Percentiles rank a stretch among this genome's conserved stretches.
phyloP scores from a whole-genome alignment of 2,329 filamentous ascomycete species.

The Exophiala lecanii-corni region DNA sequence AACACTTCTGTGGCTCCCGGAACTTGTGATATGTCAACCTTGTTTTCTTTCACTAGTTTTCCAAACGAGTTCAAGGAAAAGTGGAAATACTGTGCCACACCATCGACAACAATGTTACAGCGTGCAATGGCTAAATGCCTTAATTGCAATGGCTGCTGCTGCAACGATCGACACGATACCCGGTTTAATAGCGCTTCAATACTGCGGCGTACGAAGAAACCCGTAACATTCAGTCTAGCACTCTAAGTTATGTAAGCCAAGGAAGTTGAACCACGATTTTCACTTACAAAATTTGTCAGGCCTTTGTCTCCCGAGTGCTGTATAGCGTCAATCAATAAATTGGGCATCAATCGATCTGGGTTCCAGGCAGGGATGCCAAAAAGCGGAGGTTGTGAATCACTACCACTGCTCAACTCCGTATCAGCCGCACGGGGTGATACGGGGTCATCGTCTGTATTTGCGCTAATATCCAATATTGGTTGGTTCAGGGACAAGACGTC shows the following conservation, averaged over 20 bases:
- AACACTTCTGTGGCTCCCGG: slow-evolving; percentile 16
- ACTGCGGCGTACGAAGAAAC: slow-evolving; percentile 51
- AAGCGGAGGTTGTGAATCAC: too few relatives aligned
- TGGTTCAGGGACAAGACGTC: slow-evolving; percentile 12
- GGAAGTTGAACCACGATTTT: not conserved
- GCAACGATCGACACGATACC: slow-evolving; percentile 52
- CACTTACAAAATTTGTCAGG: slow-evolving; percentile 43
- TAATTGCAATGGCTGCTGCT: slow-evolving; percentile 55
- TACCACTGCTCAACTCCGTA: too few relatives aligned
- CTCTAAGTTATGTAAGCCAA: not conserved
- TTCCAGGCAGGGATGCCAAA: too few relatives aligned
- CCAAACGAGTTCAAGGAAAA: slow-evolving; percentile 51
- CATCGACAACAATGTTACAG: slow-evolving; percentile 47
- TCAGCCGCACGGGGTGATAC: too few relatives aligned
- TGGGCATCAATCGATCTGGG: slow-evolving; percentile 48
- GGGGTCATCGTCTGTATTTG: too few relatives aligned
- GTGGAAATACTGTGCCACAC: slow-evolving; percentile 50
- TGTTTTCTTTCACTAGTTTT: slow-evolving; percentile 47
- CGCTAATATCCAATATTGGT: slow-evolving; percentile 7
- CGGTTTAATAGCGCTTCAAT: slow-evolving; percentile 50
- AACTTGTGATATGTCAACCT: slow-evolving; percentile 21
- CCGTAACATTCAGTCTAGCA: slow-evolving; percentile 39
- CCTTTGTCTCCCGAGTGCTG: slow-evolving; percentile 45
- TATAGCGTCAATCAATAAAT: slow-evolving; percentile 50
- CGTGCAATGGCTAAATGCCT: slow-evolving; percentile 54